Evolutionary conservation across 768 basidiomycete species (phyloP).

Genomic region (Amanita phalloides): DNA sequence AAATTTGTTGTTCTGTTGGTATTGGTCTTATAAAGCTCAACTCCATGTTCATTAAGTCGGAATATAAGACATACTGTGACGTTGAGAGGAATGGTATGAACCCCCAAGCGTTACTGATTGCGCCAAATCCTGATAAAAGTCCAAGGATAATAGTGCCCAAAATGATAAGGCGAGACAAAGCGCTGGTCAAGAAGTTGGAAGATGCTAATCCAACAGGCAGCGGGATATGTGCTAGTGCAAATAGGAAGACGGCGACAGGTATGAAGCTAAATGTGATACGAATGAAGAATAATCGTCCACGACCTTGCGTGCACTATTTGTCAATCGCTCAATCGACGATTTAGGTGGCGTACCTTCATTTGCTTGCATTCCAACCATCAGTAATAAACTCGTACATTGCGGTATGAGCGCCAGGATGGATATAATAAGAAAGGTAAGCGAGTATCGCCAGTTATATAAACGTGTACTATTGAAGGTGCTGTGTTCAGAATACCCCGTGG

Average conservation of each 20-base stretch:
- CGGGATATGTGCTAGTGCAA: constrained; percentile 56
- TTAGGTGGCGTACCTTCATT: not conserved
- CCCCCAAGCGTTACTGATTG: constrained; percentile 56
- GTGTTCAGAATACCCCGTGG: not conserved
- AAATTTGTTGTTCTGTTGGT: constrained; percentile 42
- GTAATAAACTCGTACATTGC: constrained; percentile 46
- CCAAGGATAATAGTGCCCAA: constrained; percentile 76
- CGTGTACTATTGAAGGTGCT: constrained; percentile 33
- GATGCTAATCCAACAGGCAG: constrained; percentile 40
- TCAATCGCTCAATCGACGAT: not conserved
- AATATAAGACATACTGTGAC: constrained; percentile 11
- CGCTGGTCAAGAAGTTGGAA: constrained; percentile 32
- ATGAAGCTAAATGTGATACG: constrained; percentile 32
- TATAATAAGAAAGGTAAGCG: constrained; percentile 47
- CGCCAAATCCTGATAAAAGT: constrained; percentile 69
- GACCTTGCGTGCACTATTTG: not conserved
- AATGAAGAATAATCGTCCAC: constrained; percentile 18
- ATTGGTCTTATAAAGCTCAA: constrained; percentile 15
- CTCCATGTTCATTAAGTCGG: not conserved
- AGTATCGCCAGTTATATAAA: constrained; percentile 56
- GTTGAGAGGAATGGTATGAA: constrained; percentile 35
- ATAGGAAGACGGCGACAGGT: constrained; percentile 44
- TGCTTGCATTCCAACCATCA: constrained; percentile 27
- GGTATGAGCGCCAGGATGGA: constrained; percentile 61
- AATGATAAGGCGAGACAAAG: constrained; percentile 56